Conservation (phyloP, 2,329 filamentous ascomycete genomes). For the Cryoendolithus antarcticus region DNA sequence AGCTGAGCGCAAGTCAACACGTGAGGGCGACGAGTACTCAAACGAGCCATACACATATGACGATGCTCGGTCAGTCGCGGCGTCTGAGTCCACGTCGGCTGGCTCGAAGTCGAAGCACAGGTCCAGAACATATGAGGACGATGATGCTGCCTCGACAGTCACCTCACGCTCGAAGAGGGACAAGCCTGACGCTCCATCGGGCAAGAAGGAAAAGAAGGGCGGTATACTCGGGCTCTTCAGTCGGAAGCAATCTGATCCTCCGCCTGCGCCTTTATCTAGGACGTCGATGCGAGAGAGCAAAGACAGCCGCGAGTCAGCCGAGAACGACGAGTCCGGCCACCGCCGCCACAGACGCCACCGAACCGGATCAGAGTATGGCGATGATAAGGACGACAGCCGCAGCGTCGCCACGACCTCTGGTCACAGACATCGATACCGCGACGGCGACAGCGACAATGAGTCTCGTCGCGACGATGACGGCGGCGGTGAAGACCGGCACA, state of each 20-base stretch:
- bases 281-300: constrained; percentile 12
- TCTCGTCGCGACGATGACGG: constrained; percentile 10
- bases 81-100: constrained; percentile 31
- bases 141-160: constrained; percentile 29
- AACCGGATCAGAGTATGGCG: constrained; percentile 8
- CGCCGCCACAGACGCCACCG: constrained; percentile 25
- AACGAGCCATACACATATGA: too few relatives aligned
- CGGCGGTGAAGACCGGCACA: constrained; percentile 7
- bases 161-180: constrained; percentile 29
- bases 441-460: too few relatives aligned
- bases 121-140: constrained; percentile 20
- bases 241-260: constrained; percentile 30
- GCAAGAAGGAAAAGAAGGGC: constrained; percentile 32
- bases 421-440: constrained; percentile 4
- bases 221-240: constrained; percentile 35
- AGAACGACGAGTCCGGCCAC: constrained; percentile 30
- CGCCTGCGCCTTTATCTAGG: too few relatives aligned
- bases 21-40: too few relatives aligned
- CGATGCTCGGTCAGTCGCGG: constrained; percentile 14
- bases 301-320: constrained; percentile 9
- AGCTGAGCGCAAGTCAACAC: too few relatives aligned
- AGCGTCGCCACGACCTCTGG: constrained; percentile 12
- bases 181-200: constrained; percentile 23
- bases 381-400: constrained; percentile 10
- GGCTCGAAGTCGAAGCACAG: too few relatives aligned